Conservation (phyloP, 2,329 filamentous ascomycete species). For the Colletotrichum somersetense region DNA sequence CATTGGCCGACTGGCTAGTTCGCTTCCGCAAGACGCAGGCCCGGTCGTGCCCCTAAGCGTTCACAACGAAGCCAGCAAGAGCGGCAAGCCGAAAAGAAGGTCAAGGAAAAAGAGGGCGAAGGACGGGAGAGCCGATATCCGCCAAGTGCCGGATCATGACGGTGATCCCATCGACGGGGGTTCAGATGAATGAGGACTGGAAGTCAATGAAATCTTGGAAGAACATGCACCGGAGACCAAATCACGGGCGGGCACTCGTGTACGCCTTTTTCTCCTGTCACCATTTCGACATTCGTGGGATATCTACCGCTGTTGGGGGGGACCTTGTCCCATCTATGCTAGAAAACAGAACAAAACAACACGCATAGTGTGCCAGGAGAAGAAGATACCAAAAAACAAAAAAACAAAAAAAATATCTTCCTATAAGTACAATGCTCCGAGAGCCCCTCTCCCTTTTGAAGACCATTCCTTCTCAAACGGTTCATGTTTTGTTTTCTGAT, state of each 20-base stretch:
- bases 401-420: slow-evolving; percentile 13
- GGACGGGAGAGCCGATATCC: slow-evolving; percentile 37
- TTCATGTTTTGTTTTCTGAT: slow-evolving; percentile 15
- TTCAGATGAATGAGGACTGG: slow-evolving; percentile 19
- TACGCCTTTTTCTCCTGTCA: slow-evolving; percentile 5
- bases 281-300: slow-evolving; percentile 35
- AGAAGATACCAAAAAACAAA: slow-evolving; percentile 11
- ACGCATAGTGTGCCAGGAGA: slow-evolving; percentile 26
- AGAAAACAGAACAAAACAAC: slow-evolving; percentile 12
- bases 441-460: not conserved
- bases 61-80: slow-evolving; percentile 1
- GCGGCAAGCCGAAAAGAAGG: slow-evolving; percentile 2
- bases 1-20: slow-evolving; percentile 31
- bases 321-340: slow-evolving; percentile 33
- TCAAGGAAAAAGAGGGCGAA: slow-evolving; percentile 18
- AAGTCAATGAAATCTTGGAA: not conserved
- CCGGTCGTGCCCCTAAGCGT: slow-evolving; percentile 2
- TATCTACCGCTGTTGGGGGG: slow-evolving; percentile 34
- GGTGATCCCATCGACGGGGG: slow-evolving; percentile 40
- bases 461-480: not conserved
- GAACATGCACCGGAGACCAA: not conserved
- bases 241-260: not conserved
- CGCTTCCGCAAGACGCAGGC: not conserved
- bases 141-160: slow-evolving; percentile 34
- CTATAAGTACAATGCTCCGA: slow-evolving; percentile 11